A percentile compares a stretch with the other conserved stretches of the same genome.
These are phyloP conservation scores for Colletotrichum musae DNA, from an alignment of 2,329 filamentous ascomycete genomes.

Conservation along the genomic window DNA sequence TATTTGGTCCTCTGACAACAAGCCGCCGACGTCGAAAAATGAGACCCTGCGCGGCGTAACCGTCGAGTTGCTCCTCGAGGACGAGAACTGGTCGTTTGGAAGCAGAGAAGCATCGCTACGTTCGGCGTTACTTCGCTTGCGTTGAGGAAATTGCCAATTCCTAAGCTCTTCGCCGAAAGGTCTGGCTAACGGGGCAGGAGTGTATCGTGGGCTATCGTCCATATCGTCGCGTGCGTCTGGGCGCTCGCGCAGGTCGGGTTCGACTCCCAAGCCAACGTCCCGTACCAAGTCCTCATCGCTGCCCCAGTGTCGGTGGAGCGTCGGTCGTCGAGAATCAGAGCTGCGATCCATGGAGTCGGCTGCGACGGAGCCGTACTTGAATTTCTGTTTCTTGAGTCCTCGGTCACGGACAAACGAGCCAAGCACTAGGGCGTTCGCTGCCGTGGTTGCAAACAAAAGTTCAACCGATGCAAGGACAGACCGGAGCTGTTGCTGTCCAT, in stretches of 20 bases:
- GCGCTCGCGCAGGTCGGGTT: slow-evolving; percentile 63
- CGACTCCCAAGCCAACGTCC: slow-evolving; percentile 80
- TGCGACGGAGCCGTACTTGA: slow-evolving; percentile 73
- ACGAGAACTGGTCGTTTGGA: slow-evolving; percentile 52
- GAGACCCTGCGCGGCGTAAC: slow-evolving; percentile 74
- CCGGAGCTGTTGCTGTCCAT: slow-evolving; percentile 86
- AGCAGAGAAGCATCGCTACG: slow-evolving; percentile 63
- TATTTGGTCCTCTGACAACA: slow-evolving; percentile 70
- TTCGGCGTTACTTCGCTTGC: slow-evolving; percentile 54
- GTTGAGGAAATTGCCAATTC: slow-evolving; percentile 64
- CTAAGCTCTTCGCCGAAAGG: slow-evolving; percentile 55
- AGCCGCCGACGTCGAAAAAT: slow-evolving; percentile 88
- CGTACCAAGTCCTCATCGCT: slow-evolving; percentile 93
- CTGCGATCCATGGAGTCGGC: slow-evolving; percentile 74
- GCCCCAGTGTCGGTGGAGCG: slow-evolving; percentile 79
- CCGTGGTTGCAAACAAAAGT: slow-evolving; percentile 87
- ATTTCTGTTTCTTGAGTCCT: slow-evolving; percentile 91
- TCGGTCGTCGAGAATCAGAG: slow-evolving; percentile 59
- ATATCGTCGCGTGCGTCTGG: slow-evolving; percentile 43
- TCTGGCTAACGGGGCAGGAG: slow-evolving; percentile 54
- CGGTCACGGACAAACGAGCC: slow-evolving; percentile 94
- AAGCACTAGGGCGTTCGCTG: slow-evolving; percentile 90
- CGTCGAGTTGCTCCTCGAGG: slow-evolving; percentile 56
- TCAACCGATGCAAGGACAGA: slow-evolving; percentile 92
- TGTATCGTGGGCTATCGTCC: slow-evolving; percentile 48